Evolutionary conservation across 306 rosid genomes (phyloP).

Genomic region (Dalbergia cultrata): DNA sequence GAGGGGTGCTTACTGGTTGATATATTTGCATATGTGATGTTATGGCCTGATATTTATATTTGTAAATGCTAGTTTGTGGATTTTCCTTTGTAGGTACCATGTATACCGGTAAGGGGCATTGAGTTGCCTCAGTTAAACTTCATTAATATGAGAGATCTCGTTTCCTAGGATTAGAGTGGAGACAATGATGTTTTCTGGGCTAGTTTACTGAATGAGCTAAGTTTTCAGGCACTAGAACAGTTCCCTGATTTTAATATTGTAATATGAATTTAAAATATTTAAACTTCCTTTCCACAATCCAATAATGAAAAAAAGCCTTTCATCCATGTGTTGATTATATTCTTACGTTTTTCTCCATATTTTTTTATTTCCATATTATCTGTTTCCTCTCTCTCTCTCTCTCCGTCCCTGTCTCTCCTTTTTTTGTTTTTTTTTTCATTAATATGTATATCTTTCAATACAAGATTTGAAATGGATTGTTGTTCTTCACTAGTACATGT

Average conservation of each 20-base stretch:
- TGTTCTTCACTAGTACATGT: neutral
- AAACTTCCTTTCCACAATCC: too few relatives aligned
- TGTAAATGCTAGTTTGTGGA: constrained; percentile 25
- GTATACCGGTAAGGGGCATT: neutral
- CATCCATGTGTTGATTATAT: neutral
- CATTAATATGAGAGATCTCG: too few relatives aligned
- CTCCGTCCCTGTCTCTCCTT: neutral
- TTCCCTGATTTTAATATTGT: constrained; percentile 12
- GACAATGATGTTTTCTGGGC: neutral
- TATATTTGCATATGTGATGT: constrained; percentile 6
- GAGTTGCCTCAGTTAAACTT: neutral
- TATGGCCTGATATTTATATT: constrained; percentile 17
- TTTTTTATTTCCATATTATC: neutral
- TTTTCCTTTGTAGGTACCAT: constrained; percentile 20
- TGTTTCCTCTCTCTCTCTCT: neutral
- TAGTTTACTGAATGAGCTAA: neutral
- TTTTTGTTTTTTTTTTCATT: too few relatives aligned
- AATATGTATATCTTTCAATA: neutral
- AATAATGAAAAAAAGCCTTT: too few relatives aligned
- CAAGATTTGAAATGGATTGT: constrained; percentile 23
- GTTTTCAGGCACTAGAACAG: neutral
- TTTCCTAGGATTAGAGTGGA: neutral
- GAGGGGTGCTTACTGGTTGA: neutral
- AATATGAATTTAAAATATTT: too few relatives aligned
- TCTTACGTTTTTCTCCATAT: neutral